A percentile compares a stretch with the other conserved stretches of the same genome.
These are phyloP conservation scores for Hibiscus trionum DNA, from an alignment of 345 rosid species.

Conservation along the genomic window DNA sequence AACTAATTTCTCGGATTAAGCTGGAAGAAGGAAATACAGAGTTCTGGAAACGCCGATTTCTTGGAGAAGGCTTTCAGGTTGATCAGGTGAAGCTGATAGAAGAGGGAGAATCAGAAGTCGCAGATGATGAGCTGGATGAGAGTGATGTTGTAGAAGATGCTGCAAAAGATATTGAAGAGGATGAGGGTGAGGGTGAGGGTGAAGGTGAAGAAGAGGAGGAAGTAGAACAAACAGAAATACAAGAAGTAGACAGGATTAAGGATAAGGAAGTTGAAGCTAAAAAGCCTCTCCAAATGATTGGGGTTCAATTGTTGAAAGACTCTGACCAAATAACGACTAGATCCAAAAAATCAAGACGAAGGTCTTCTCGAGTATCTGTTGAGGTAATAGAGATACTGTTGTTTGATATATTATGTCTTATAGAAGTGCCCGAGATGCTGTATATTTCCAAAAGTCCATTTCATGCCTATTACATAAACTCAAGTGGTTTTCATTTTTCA, in stretches of 20 bases:
- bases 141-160: slow-evolving; percentile 44
- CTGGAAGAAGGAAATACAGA: slow-evolving; percentile 94
- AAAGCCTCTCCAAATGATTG: slow-evolving; percentile 87
- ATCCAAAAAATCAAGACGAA: slow-evolving; percentile 61
- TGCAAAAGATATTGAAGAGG: slow-evolving; percentile 49
- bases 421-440: not conserved
- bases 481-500: not conserved
- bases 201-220: slow-evolving; percentile 58
- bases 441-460: not conserved
- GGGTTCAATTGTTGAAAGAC: slow-evolving; percentile 87
- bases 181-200: slow-evolving; percentile 42
- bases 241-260: slow-evolving; percentile 57
- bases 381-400: slow-evolving; percentile 41
- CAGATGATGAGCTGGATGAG: slow-evolving; percentile 48
- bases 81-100: slow-evolving; percentile 43
- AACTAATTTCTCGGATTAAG: slow-evolving; percentile 72
- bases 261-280: slow-evolving; percentile 74
- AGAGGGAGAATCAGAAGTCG: slow-evolving; percentile 30
- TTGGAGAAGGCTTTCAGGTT: slow-evolving; percentile 66
- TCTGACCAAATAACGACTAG: slow-evolving; percentile 41
- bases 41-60: slow-evolving; percentile 90
- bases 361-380: slow-evolving; percentile 43
- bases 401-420: not conserved
- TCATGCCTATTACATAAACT: not conserved
- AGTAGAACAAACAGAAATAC: slow-evolving; percentile 56